A percentile compares a stretch with the other conserved stretches of the same genome.
These are phyloP conservation scores for Lithospermum erythrorhizon DNA, from an alignment of 257 asterid species.

Conservation along the genomic window DNA sequence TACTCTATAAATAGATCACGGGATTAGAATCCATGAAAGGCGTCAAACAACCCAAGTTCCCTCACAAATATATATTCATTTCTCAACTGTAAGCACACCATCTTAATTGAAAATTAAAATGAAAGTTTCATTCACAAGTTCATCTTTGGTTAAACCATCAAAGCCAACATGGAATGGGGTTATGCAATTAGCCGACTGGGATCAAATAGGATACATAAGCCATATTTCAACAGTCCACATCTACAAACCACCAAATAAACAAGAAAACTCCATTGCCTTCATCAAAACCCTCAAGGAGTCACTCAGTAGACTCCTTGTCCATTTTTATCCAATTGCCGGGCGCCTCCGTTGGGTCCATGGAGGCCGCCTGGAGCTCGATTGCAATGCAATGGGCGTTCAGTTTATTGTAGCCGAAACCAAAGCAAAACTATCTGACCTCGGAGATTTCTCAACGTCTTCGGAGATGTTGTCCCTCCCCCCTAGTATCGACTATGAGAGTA, in stretches of 20 bases:
- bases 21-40: background rate
- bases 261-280: background rate
- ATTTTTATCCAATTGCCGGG: constrained; percentile 2
- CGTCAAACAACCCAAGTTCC: background rate
- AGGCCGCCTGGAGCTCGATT: constrained; percentile 7
- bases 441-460: background rate
- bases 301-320: background rate
- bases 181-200: background rate
- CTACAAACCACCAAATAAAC: background rate
- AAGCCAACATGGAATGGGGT: constrained; percentile 2
- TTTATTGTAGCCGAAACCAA: background rate
- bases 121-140: background rate
- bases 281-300: background rate
- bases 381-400: background rate
- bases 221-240: constrained; percentile 1
- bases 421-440: background rate
- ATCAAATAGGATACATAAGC: constrained; percentile 1
- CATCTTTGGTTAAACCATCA: background rate
- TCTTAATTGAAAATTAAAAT: background rate
- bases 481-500: background rate
- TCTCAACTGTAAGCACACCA: background rate
- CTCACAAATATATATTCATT: too few species aligned
- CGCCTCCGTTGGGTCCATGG: constrained; percentile 2
- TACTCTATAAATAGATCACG: background rate
- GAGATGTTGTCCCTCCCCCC: background rate